Base-by-base conservation (phyloP, 768 basidiomycete species). In the Lyophyllum shimeji region DNA sequence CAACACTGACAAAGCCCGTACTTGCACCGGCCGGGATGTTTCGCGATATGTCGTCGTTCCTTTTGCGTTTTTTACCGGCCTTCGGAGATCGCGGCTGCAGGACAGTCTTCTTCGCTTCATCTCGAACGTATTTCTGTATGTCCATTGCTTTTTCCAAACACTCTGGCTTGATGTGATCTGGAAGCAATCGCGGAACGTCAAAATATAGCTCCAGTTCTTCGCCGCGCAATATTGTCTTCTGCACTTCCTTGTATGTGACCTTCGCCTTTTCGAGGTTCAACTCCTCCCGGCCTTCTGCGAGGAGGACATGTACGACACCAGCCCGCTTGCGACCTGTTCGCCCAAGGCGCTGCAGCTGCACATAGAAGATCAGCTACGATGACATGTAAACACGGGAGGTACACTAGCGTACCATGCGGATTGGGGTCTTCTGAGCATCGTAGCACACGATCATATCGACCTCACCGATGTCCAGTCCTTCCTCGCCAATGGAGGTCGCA, bases 391-490 rank as follows among this genome's bases (percentile, higher is more conserved):
- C 46, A 44, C 55, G 39, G 42, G 2, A 39, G 29, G 33, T 29
- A 29, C 33, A 37, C 44, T 33, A 21, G 60, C 85, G 50, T 69
- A 96, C 96, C 90, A 97, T 94, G 55, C 95, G 92, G 59, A 98
- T 95, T 1, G 95, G 90, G 0, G 93, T 93, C 75, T 96, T 97
- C 64, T 95, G 93, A 23, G 95, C 87, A 62, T 99, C 97, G 69
- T 98, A 99, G 65, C 95, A 98, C 46, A 98, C 76, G 53, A 98
- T 96, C 66, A 95, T 78, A 68, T 99, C 97, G 15, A 99, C 88
- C 68, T 97, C 95, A 29, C 97, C 97, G 53, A 99, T 99, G 69
- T 99, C 97, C 17, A 99, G 78, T 55, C 97, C 97, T 71, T 99
- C 97, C 72, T 99, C 97, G 20, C 97, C 97, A 52, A 99, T 93